Evolutionary conservation across 2,329 filamentous ascomycete genomes (phyloP).

Genomic region (Sporothrix dimorphospora): DNA sequence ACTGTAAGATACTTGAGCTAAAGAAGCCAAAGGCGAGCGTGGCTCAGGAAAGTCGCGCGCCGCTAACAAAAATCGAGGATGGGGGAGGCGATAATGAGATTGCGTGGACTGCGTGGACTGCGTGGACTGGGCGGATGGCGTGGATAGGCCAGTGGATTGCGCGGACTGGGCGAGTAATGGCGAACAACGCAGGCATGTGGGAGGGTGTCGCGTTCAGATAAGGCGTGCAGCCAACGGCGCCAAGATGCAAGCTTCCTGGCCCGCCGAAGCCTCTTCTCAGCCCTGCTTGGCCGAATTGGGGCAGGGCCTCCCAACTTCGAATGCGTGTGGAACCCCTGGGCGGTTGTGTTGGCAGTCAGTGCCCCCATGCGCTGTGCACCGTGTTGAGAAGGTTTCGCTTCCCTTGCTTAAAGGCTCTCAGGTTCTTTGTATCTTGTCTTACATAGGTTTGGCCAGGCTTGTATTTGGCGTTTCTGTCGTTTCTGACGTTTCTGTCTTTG

Average conservation of each 20-base stretch:
- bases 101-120: conserved; percentile 6
- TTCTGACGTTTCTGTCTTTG: neutral
- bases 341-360: neutral
- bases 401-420: neutral
- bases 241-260: conserved; percentile 9
- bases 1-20: neutral
- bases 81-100: conserved; percentile 27
- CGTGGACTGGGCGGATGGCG: neutral
- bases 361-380: neutral
- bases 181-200: conserved; percentile 29
- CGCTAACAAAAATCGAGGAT: conserved; percentile 24
- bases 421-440: conserved; percentile 4
- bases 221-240: conserved; percentile 3
- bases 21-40: neutral
- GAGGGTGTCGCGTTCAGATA: conserved; percentile 21
- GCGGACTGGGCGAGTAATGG: conserved; percentile 31
- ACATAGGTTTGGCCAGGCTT: neutral
- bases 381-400: neutral
- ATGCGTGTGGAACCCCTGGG: neutral
- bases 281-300: conserved; percentile 11
- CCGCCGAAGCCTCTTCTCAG: conserved; percentile 2
- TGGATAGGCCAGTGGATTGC: conserved; percentile 16
- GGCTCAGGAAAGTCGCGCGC: conserved; percentile 20
- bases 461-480: neutral
- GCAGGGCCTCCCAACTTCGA: neutral